These are phyloP conservation scores for Russula emetica DNA, from an alignment of 768 basidiomycete genomes.

Conservation along the genomic window DNA sequence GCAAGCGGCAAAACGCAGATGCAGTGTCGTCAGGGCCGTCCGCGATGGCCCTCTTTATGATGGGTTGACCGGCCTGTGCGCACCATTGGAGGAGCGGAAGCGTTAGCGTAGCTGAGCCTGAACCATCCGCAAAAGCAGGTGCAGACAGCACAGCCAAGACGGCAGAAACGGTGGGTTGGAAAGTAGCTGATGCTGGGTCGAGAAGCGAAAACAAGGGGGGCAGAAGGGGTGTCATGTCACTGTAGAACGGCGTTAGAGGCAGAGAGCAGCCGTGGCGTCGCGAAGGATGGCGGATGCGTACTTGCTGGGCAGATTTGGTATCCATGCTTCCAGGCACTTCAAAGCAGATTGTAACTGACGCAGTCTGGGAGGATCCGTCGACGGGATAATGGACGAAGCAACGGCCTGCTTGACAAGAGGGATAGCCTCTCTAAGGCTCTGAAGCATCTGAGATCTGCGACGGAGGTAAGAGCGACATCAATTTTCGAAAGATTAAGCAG, in stretches of 20 bases:
- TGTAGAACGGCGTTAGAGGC: slow-evolving; percentile 32
- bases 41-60: slow-evolving; percentile 33
- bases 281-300: slow-evolving; percentile 35
- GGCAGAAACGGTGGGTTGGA: slow-evolving; percentile 50
- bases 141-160: slow-evolving; percentile 67
- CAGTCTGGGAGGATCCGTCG: slow-evolving; percentile 34
- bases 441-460: slow-evolving; percentile 56
- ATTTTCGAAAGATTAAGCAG: slow-evolving; percentile 23
- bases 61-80: slow-evolving; percentile 50
- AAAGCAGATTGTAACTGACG: slow-evolving; percentile 64
- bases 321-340: slow-evolving; percentile 81
- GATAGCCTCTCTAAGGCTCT: slow-evolving; percentile 61
- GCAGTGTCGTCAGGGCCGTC: slow-evolving; percentile 52
- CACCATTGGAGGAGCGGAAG: slow-evolving; percentile 83
- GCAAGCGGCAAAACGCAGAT: slow-evolving; percentile 72
- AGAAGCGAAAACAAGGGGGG: too few relatives aligned
- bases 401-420: slow-evolving; percentile 71
- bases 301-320: slow-evolving; percentile 64
- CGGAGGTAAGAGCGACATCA: slow-evolving; percentile 9
- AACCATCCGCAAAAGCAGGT: slow-evolving; percentile 67
- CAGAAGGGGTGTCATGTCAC: too few relatives aligned
- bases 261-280: not conserved
- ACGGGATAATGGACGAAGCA: slow-evolving; percentile 48
- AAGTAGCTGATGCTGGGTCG: too few relatives aligned
- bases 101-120: slow-evolving; percentile 65